phyloP scores from a whole-genome alignment of 441 rosid species.

The Pelargonium australe region DNA sequence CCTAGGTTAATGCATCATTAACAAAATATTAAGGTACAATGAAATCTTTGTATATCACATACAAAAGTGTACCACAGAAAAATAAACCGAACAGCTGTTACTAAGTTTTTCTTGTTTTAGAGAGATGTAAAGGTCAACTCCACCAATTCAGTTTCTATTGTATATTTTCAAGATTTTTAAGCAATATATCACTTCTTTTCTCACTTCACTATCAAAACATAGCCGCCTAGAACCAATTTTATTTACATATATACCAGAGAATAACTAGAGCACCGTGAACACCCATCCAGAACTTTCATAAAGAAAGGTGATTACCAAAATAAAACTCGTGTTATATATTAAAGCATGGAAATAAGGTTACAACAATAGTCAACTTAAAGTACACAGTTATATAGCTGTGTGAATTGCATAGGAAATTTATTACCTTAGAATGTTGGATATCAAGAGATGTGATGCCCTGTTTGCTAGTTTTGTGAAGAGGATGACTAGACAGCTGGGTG shows the following conservation, averaged over 20 bases:
- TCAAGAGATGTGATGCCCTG: slow-evolving; percentile 80
- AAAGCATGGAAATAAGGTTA: background rate
- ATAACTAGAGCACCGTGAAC: background rate
- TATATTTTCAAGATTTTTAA: too few species aligned
- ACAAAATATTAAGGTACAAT: too few species aligned
- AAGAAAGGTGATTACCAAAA: background rate
- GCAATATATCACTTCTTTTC: too few species aligned
- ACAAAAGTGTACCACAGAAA: too few species aligned
- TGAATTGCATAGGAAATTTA: slow-evolving; percentile 15
- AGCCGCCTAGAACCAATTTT: background rate
- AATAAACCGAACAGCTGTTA: too few species aligned
- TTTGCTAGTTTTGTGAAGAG: slow-evolving; percentile 93
- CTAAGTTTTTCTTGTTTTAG: too few species aligned
- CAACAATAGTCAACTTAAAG: background rate
- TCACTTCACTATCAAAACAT: background rate
- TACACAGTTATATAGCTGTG: background rate
- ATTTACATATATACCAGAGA: background rate
- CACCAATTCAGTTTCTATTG: too few species aligned
- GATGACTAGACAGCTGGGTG: slow-evolving; percentile 93
- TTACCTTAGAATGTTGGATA: slow-evolving; percentile 63
- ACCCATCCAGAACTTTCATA: background rate
- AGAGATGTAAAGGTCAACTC: too few species aligned
- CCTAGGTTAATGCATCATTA: background rate
- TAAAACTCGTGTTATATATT: background rate
- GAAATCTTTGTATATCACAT: too few species aligned